These are phyloP conservation scores for Priceomyces medius DNA, from an alignment of 805 yeast genomes.

Conservation along the genomic window DNA sequence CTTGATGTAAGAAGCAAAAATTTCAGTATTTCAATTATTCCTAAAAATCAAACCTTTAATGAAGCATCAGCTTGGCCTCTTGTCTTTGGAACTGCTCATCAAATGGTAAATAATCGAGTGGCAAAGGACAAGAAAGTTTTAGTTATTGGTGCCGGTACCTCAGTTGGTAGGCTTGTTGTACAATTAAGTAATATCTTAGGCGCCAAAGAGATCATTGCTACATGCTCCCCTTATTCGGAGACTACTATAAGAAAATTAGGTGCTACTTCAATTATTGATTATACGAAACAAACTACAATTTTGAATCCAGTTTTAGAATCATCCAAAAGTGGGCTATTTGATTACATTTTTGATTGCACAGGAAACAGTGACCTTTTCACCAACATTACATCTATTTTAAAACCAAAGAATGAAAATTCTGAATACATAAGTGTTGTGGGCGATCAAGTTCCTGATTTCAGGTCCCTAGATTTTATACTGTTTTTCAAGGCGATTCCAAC, in stretches of 20 bases:
- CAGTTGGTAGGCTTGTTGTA: slow-evolving; percentile 58
- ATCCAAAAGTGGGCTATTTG: slow-evolving; percentile 45
- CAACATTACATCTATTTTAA: slow-evolving; percentile 40
- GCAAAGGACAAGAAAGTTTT: slow-evolving; percentile 50
- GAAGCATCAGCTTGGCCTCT: slow-evolving; percentile 69
- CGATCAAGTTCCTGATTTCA: too few relatives aligned
- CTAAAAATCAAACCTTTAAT: slow-evolving; percentile 40
- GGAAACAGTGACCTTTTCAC: slow-evolving; percentile 56
- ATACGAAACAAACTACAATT: slow-evolving; percentile 42
- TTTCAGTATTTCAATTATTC: slow-evolving; percentile 32
- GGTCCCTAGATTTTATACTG: background rate
- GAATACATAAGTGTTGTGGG: too few relatives aligned
- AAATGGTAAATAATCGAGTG: slow-evolving; percentile 31
- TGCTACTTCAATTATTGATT: slow-evolving; percentile 58
- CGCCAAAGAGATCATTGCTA: slow-evolving; percentile 53
- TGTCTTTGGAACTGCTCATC: slow-evolving; percentile 62
- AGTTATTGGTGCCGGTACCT: slow-evolving; percentile 72
- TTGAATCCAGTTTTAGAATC: slow-evolving; percentile 34
- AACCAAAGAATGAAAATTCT: too few relatives aligned
- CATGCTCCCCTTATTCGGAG: slow-evolving; percentile 52
- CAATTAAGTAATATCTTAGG: slow-evolving; percentile 52
- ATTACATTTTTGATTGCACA: slow-evolving; percentile 61
- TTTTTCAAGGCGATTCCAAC: background rate
- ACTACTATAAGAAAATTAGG: slow-evolving; percentile 49
- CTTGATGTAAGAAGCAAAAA: slow-evolving; percentile 28